Evolutionary conservation across 2,329 filamentous ascomycete genomes (phyloP).

Genomic region (Aspergillus sp.): DNA sequence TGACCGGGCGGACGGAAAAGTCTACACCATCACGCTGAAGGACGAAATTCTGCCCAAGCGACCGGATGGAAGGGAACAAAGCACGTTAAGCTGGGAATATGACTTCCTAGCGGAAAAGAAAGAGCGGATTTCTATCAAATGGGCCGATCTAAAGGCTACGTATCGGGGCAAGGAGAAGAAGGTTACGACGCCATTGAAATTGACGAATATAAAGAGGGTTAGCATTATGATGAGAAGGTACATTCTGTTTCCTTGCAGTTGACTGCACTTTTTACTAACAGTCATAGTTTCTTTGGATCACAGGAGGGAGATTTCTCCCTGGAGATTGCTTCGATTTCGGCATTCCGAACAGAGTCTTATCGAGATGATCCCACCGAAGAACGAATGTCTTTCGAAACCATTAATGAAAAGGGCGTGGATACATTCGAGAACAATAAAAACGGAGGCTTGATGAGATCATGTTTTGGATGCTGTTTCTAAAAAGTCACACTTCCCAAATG

Average conservation of each 20-base stretch:
- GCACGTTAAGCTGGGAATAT: constrained; percentile 69
- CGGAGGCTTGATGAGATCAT: no score
- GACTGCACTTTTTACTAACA: constrained; percentile 6
- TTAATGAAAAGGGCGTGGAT: no score
- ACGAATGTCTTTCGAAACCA: no score
- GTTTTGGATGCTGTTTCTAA: no score
- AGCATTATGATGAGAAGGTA: constrained; percentile 80
- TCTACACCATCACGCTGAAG: constrained; percentile 71
- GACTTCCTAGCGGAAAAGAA: constrained; percentile 49
- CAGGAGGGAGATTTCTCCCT: constrained; percentile 66
- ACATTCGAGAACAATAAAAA: no score
- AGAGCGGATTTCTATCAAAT: constrained; percentile 52
- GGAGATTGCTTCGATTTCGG: constrained; percentile 52
- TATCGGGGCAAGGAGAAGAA: constrained; percentile 65
- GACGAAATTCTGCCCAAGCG: constrained; percentile 57
- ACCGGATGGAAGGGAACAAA: constrained; percentile 63
- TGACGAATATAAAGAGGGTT: constrained; percentile 59
- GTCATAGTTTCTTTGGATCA: constrained; percentile 64
- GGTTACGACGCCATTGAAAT: constrained; percentile 57
- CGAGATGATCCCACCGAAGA: no score
- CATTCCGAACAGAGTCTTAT: constrained; percentile 11
- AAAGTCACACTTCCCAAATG: no score
- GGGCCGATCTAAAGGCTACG: constrained; percentile 63
- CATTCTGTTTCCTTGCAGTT: constrained; percentile 10
- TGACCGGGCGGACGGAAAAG: constrained; percentile 52